Conservation (phyloP, 441 rosid species). For the Hypseocharis bilobata region DNA sequence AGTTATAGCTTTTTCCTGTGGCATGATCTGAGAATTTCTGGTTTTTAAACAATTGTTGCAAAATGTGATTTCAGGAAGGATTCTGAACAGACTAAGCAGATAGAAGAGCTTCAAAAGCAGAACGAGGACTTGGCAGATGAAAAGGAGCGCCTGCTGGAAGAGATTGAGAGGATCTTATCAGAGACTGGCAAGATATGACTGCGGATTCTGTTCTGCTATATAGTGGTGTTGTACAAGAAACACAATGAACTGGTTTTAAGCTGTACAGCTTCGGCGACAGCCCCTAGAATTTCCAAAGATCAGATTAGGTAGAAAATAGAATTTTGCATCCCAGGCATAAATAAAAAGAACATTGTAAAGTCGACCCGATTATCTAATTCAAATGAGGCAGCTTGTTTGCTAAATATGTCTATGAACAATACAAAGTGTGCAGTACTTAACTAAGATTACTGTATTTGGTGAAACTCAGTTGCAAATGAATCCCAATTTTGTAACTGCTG, state of each 20-base stretch:
- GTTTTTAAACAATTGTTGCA: not conserved
- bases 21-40: not conserved
- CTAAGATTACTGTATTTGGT: not conserved
- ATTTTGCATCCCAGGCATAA: not conserved
- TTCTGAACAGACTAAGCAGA: constrained; percentile 67
- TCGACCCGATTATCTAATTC: not conserved
- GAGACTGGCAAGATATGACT: constrained; percentile 30
- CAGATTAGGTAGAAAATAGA: not conserved
- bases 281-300: not conserved
- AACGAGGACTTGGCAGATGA: constrained; percentile 51
- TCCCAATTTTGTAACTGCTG: not conserved
- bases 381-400: not conserved
- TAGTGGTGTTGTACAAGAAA: not conserved
- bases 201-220: not conserved
- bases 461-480: not conserved
- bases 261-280: not conserved
- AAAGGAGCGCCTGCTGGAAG: constrained; percentile 61
- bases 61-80: constrained; percentile 45
- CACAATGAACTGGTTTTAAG: not conserved
- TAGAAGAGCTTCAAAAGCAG: constrained; percentile 61
- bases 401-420: not conserved
- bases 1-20: not conserved
- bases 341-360: not conserved
- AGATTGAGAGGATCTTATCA: constrained; percentile 48
- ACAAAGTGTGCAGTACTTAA: not conserved